Conservation (phyloP, 352 stramenopile species). For the Saprolegnia diclina region DNA sequence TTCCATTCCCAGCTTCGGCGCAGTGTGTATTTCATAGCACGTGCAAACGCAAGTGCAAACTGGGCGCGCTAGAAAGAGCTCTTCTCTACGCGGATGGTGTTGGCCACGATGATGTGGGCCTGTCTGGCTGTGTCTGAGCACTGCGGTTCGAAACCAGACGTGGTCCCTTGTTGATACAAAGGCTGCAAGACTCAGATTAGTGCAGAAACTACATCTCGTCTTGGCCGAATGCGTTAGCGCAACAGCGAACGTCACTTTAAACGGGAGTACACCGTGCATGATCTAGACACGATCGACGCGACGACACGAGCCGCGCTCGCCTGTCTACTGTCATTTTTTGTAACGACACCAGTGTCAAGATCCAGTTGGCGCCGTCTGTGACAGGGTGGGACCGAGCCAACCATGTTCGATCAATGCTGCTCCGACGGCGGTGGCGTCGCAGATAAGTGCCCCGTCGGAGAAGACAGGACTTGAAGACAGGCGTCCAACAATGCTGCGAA, state of each 20-base stretch:
- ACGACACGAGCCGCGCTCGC: neutral
- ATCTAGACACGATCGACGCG: neutral
- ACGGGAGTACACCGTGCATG: neutral
- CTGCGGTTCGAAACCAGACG: too few relatives aligned
- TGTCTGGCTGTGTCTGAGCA: too few relatives aligned
- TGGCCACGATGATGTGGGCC: too few relatives aligned
- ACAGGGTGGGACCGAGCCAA: neutral
- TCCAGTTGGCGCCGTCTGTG: neutral
- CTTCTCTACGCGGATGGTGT: too few relatives aligned
- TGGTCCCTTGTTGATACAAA: too few relatives aligned
- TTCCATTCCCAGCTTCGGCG: neutral
- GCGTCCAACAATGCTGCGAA: too few relatives aligned
- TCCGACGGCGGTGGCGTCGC: neutral
- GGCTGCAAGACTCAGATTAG: too few relatives aligned
- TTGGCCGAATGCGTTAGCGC: too few relatives aligned
- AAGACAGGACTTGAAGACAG: slow-evolving; percentile 4
- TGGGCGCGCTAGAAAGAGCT: neutral
- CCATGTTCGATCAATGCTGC: neutral
- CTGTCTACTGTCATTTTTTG: neutral
- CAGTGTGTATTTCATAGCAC: neutral
- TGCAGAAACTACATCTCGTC: too few relatives aligned
- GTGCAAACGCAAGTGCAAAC: neutral
- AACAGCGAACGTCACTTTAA: too few relatives aligned
- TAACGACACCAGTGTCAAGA: neutral
- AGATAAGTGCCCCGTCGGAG: slow-evolving; percentile 11